A percentile compares a stretch with the other conserved stretches of the same genome.
These are phyloP conservation scores for Rasamsonia emersonii DNA, from an alignment of 2,329 filamentous ascomycete genomes.

Conservation along the genomic window DNA sequence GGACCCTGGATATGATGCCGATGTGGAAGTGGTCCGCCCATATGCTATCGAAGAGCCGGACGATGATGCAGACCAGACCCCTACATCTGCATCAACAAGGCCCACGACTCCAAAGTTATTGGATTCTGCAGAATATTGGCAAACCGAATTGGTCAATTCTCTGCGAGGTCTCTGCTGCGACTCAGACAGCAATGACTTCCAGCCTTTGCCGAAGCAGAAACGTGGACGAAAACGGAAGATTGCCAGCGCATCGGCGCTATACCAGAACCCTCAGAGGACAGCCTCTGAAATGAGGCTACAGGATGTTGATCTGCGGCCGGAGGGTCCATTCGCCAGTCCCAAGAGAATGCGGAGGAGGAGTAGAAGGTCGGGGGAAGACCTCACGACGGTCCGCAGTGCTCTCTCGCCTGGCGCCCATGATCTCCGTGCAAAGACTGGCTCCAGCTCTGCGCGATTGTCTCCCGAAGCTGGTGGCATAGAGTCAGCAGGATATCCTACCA, in stretches of 20 bases:
- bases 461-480: slow-evolving; percentile 13
- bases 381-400: slow-evolving; percentile 4
- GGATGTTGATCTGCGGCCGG: slow-evolving; percentile 3
- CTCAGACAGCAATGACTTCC: slow-evolving; percentile 14
- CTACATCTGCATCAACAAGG: slow-evolving; percentile 6
- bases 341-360: slow-evolving; percentile 21
- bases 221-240: slow-evolving; percentile 30
- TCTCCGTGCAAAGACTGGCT: slow-evolving; percentile 13
- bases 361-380: slow-evolving; percentile 11
- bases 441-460: slow-evolving; percentile 15
- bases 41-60: slow-evolving; percentile 32
- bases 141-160: slow-evolving; percentile 25
- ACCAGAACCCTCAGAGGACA: neutral
- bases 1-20: slow-evolving; percentile 22
- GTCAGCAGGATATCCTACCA: neutral
- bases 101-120: slow-evolving; percentile 13
- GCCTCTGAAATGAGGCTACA: neutral
- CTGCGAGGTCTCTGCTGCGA: slow-evolving; percentile 24
- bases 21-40: slow-evolving; percentile 26
- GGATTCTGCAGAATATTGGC: slow-evolving; percentile 20
- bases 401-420: slow-evolving; percentile 12
- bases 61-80: slow-evolving; percentile 15
- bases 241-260: slow-evolving; percentile 8
- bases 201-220: slow-evolving; percentile 8
- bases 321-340: slow-evolving; percentile 9